phyloP scores from a whole-genome alignment of 129 eudicot species.

The Kitagawia praeruptora region DNA sequence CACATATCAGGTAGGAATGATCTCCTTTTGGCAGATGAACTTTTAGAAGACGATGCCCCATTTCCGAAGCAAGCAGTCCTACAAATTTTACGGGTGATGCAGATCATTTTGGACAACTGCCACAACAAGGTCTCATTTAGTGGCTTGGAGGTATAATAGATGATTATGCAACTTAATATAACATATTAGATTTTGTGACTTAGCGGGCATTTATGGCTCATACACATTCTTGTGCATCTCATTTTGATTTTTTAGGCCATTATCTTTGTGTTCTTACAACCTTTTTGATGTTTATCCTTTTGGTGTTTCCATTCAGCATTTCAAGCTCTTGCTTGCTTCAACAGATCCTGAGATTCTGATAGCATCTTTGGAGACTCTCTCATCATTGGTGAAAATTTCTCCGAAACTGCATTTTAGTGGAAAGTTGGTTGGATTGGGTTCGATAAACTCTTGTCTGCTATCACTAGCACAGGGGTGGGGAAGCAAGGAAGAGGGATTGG shows the following conservation, averaged over 20 bases:
- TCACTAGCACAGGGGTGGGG: conserved; percentile 99
- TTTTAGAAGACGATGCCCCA: conserved; percentile 43
- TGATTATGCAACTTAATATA: not conserved
- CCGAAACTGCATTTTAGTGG: conserved; percentile 87
- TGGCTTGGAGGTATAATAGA: conserved; percentile 72
- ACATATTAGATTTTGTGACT: not conserved
- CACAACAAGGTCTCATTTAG: conserved; percentile 79
- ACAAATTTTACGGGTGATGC: conserved; percentile 86
- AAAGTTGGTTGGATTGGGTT: conserved; percentile 71
- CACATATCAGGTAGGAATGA: conserved; percentile 70
- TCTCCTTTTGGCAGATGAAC: conserved; percentile 60
- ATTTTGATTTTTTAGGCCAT: not conserved
- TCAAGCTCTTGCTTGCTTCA: conserved; percentile 95
- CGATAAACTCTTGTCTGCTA: conserved; percentile 69
- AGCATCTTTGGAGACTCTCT: conserved; percentile 80
- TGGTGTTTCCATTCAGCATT: conserved; percentile 54
- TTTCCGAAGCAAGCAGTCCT: conserved; percentile 81
- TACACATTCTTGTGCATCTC: not conserved
- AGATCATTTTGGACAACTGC: conserved; percentile 79
- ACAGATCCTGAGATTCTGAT: conserved; percentile 87
- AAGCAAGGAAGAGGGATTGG: conserved; percentile 96
- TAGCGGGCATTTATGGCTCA: no score
- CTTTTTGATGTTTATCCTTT: not conserved
- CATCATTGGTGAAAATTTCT: conserved; percentile 80
- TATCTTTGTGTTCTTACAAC: not conserved